Conservation (phyloP, 345 rosid genomes). For the Gossypioides kirkii region DNA sequence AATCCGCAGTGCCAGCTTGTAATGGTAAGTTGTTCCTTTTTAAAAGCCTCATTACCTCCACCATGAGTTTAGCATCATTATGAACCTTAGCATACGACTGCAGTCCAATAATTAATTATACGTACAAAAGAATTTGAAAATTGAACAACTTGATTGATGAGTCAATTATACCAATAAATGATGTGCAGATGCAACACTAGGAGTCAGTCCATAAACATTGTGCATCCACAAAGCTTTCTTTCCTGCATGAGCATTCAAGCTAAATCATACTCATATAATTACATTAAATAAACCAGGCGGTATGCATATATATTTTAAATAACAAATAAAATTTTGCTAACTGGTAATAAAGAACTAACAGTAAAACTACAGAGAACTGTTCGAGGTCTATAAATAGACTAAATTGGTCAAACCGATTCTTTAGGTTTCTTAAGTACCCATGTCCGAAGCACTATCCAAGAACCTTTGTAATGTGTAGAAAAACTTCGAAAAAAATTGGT, state of each 20-base stretch:
- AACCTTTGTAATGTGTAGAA: not conserved
- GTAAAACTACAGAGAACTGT: not conserved
- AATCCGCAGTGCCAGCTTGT: conserved; percentile 80
- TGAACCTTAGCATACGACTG: conserved; percentile 65
- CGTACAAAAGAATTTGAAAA: conserved; percentile 6
- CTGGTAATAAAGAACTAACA: conserved; percentile 5
- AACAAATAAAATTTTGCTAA: conserved; percentile 3
- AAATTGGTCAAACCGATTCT: not conserved
- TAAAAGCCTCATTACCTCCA: conserved; percentile 60
- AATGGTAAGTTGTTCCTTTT: conserved; percentile 50
- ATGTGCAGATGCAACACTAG: conserved; percentile 67
- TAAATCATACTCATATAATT: conserved; percentile 1
- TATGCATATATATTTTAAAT: not conserved
- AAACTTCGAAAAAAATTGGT: not conserved
- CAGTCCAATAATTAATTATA: conserved; percentile 19
- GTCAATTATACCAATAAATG: conserved; percentile 59
- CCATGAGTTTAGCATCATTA: conserved; percentile 56
- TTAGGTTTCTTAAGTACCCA: not conserved
- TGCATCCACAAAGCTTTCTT: conserved; percentile 75
- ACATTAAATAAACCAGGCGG: not conserved
- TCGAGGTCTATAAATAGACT: not conserved
- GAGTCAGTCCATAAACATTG: conserved; percentile 73
- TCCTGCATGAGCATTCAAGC: conserved; percentile 37
- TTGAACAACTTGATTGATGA: not conserved
- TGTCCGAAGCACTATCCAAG: not conserved